phyloP scores from a whole-genome alignment of 768 basidiomycete species.

The Candolleomyces aberdarensis region DNA sequence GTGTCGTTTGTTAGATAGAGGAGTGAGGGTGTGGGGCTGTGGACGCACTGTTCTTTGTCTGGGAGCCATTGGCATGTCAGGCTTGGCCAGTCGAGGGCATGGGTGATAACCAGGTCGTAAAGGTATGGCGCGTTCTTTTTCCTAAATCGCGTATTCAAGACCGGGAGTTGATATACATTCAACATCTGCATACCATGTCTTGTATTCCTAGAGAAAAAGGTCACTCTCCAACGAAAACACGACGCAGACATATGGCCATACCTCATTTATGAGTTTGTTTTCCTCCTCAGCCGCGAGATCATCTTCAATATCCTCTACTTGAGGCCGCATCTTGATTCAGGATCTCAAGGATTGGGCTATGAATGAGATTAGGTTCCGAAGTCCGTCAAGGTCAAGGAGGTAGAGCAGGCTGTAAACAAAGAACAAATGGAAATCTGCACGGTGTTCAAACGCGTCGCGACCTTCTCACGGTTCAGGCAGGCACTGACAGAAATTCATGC shows the following conservation, averaged over 20 bases:
- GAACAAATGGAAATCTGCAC: not conserved
- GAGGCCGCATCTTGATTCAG: constrained; percentile 37
- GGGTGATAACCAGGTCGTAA: constrained; percentile 96
- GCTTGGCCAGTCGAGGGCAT: constrained; percentile 97
- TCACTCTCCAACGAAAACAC: not conserved
- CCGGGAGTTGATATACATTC: not conserved
- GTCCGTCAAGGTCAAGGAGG: not conserved
- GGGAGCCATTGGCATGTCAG: constrained; percentile 99
- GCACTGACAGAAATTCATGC: not conserved
- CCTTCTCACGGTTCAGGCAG: constrained; percentile 11
- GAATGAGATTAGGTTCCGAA: not conserved
- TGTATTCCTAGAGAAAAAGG: constrained; percentile 60
- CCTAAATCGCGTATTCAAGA: constrained; percentile 39
- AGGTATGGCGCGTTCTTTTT: constrained; percentile 98
- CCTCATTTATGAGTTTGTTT: constrained; percentile 87
- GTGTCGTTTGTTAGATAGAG: not conserved
- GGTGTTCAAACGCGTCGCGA: constrained; percentile 10
- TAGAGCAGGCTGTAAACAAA: constrained; percentile 1
- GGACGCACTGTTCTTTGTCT: constrained; percentile 84
- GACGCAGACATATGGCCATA: constrained; percentile 28
- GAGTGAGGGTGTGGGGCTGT: not conserved
- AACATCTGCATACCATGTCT: constrained; percentile 59
- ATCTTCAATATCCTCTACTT: constrained; percentile 71
- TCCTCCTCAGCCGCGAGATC: constrained; percentile 82
- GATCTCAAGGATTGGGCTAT: not conserved